Percentiles rank a stretch among this genome's conserved stretches.
Evolutionary conservation across 176 grass and related monocot genomes (phyloP).

Genomic region (Poa pratensis): DNA sequence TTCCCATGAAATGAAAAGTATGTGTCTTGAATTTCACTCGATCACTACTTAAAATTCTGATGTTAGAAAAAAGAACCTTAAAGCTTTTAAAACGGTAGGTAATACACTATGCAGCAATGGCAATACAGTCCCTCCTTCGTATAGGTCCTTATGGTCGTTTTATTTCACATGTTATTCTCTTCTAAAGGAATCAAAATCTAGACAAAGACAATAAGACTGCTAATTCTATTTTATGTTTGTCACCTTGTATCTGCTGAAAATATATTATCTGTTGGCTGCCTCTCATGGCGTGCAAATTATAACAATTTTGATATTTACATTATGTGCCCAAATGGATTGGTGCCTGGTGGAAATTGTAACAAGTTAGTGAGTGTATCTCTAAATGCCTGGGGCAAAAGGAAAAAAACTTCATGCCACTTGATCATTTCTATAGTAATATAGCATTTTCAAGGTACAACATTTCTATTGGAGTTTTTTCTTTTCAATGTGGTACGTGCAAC

Average conservation of each 20-base stretch:
- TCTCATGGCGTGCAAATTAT: neutral
- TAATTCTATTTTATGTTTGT: slow-evolving; percentile 13
- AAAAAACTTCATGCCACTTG: too few species aligned
- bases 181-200: neutral
- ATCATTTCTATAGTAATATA: neutral
- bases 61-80: slow-evolving; percentile 13
- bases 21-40: neutral
- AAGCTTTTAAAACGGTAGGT: neutral
- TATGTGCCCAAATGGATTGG: neutral
- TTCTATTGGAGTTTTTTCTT: neutral
- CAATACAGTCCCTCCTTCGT: neutral
- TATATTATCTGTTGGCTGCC: neutral
- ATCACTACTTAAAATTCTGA: neutral
- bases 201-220: neutral
- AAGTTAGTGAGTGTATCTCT: too few species aligned
- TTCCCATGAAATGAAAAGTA: slow-evolving; percentile 20
- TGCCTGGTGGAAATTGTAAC: neutral
- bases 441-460: slow-evolving; percentile 27
- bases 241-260: slow-evolving; percentile 5
- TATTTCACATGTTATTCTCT: neutral
- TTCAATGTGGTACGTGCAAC: neutral
- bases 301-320: neutral
- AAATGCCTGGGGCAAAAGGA: too few species aligned
- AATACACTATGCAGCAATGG: neutral
- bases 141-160: neutral